These are phyloP conservation scores for Fusarium sp. DNA, from an alignment of 2,329 filamentous ascomycete genomes.

Conservation along the genomic window DNA sequence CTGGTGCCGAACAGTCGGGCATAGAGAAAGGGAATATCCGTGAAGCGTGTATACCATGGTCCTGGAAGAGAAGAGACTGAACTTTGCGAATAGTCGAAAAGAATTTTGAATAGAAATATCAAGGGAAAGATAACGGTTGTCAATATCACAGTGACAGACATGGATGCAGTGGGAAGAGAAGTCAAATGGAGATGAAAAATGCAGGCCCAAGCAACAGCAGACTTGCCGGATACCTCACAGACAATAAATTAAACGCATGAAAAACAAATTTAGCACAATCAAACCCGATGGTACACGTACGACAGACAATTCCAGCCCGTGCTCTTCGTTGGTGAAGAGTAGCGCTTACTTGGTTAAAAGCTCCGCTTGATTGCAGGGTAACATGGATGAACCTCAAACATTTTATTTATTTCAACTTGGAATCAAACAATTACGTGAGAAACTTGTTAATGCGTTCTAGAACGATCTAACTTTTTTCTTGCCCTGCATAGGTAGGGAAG, in stretches of 20 bases:
- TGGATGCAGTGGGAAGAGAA: neutral
- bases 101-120: neutral
- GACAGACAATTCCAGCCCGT: neutral
- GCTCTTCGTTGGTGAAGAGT: neutral
- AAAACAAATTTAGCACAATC: neutral
- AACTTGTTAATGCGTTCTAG: neutral
- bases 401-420: neutral
- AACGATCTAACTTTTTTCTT: neutral
- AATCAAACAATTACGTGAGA: constrained; percentile 1
- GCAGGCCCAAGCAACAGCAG: neutral
- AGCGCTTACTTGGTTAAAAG: constrained; percentile 1
- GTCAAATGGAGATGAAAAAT: neutral
- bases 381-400: neutral
- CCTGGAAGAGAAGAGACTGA: neutral
- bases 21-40: neutral
- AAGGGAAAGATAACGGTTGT: neutral
- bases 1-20: neutral
- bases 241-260: neutral
- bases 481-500: neutral
- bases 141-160: neutral
- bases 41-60: neutral
- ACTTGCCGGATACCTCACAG: neutral
- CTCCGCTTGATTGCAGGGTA: neutral
- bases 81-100: neutral
- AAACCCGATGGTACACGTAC: neutral